Evolutionary conservation across 345 rosid genomes (phyloP).

Genomic region (Zanthoxylum bungeanum): DNA sequence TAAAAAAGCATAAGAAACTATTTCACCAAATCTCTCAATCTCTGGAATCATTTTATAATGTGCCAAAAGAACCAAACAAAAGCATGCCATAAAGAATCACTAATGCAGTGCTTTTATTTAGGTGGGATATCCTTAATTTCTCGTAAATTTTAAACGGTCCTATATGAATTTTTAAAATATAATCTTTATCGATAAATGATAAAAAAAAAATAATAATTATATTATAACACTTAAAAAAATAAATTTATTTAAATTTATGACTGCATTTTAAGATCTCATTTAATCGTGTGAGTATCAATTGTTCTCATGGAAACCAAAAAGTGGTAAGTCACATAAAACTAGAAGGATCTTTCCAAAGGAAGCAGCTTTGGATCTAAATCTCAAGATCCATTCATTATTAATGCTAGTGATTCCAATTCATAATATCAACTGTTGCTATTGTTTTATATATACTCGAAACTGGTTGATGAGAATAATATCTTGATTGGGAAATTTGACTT

Average conservation of each 20-base stretch:
- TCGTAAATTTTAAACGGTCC: too few species aligned
- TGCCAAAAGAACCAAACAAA: constrained; percentile 41
- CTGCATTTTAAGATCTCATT: too few species aligned
- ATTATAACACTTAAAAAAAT: too few species aligned
- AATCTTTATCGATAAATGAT: too few species aligned
- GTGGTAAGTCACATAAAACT: constrained; percentile 38
- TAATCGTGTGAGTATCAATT: too few species aligned
- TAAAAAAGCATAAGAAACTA: constrained; percentile 17
- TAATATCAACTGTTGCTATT: neutral
- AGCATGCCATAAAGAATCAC: constrained; percentile 43
- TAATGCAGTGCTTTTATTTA: constrained; percentile 16
- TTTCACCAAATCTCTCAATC: constrained; percentile 27
- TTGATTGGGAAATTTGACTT: neutral
- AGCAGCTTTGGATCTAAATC: constrained; percentile 8
- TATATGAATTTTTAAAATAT: too few species aligned
- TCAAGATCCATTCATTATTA: neutral
- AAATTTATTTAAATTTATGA: too few species aligned
- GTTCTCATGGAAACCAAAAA: constrained; percentile 17
- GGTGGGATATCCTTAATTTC: too few species aligned
- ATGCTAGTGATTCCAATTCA: constrained; percentile 8
- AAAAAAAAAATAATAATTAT: too few species aligned
- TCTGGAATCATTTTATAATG: constrained; percentile 52
- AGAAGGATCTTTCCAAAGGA: constrained; percentile 39
- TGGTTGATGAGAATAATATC: neutral
- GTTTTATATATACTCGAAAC: neutral